Percentiles rank a stretch among this genome's conserved stretches.
Evolutionary conservation across 192 early-diverging fungal genomes (phyloP).

Genomic region (Backusella luteola): DNA sequence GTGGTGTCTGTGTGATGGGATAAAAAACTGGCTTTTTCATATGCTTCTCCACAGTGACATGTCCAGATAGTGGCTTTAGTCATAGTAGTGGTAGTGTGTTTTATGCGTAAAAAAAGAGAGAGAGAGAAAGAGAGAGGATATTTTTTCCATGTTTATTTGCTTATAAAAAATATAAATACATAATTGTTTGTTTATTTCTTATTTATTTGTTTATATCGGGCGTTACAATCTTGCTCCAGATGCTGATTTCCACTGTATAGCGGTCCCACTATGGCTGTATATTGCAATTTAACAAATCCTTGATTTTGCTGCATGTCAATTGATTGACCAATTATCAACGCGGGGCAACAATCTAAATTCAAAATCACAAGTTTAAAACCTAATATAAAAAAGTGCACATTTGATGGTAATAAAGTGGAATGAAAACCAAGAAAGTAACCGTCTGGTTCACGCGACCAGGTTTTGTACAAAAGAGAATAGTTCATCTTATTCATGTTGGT

Average conservation of each 20-base stretch:
- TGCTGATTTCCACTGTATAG: neutral
- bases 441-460: neutral
- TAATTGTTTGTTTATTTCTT: neutral
- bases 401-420: neutral
- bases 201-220: neutral
- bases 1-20: neutral
- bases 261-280: too few relatives aligned
- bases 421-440: neutral
- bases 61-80: neutral
- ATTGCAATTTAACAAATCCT: too few relatives aligned
- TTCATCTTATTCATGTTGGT: neutral
- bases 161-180: neutral
- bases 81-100: neutral
- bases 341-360: too few relatives aligned
- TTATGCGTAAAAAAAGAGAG: neutral
- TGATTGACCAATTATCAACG: too few relatives aligned
- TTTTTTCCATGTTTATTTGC: neutral
- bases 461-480: neutral
- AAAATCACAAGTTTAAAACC: too few relatives aligned
- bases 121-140: neutral
- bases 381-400: neutral
- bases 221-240: neutral
- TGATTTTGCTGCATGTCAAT: too few relatives aligned
- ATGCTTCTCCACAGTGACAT: neutral
- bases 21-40: neutral